Evolutionary conservation across 2,329 filamentous ascomycete species (phyloP), one percentile per base, ranked within the genome.

Genomic region (Pyricularia pennisetigena): DNA sequence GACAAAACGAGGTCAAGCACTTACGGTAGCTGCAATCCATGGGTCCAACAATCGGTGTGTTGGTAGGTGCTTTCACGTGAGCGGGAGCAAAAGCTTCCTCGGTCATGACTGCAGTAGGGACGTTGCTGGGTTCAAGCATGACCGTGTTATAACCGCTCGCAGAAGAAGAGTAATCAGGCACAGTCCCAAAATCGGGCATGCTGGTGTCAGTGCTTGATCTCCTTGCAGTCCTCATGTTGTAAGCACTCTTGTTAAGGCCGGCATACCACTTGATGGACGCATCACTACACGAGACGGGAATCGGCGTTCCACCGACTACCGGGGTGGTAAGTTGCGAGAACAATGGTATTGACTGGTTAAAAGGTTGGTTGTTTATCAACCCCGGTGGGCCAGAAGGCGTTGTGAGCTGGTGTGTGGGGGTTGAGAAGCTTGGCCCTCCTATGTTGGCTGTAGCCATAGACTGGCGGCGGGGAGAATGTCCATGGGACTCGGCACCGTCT

Each of bases 391-490:
- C 26, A 32, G 2, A 24, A 4, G 24, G 20, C 24, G 32, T 23
- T n/a, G 23, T 12, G 28, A 28, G 54, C 24, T 24, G 24, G 54
- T 24, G 57, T 20, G 16, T 59, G 14, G n/a, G 24, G 4, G 59
- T 62, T 29, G 59, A 62, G 23, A 62, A 62, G 8, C 26, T 20
- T 28, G 28, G 1, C 5, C 12, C 24, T 28, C 59, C 59, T 30
- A 28, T 62, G 14, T 62, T 62, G 23, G 59, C 20, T 6, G 24
- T 26, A 23, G 28, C 59, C 59, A 72, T 70, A 1, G 73, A 70
- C 57, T 74, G 77, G 61, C 79, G 78, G 26, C 82, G 82, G 24
- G 88, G 88, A 0, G 89, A 90, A 72, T 91, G 88, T 1, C 84
- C 79, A 74, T 91, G 88, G 7, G 82, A 81, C n/a, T 88, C 84